These are phyloP conservation scores for Moricandia moricandioides DNA, from an alignment of 345 rosid genomes.

Conservation along the genomic window DNA sequence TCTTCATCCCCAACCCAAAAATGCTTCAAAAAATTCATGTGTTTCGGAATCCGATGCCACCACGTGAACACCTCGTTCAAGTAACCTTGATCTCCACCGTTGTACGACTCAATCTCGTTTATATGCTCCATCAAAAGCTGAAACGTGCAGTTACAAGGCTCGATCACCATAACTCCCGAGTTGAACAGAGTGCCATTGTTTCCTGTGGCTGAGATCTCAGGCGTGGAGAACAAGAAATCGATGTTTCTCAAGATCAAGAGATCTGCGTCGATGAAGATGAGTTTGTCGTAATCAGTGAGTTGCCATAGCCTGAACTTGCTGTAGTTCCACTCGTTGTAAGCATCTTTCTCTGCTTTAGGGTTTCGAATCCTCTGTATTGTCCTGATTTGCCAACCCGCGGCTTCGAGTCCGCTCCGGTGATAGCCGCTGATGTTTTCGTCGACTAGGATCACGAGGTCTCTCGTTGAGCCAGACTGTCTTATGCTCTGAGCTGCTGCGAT, in stretches of 20 bases:
- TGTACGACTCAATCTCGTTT: conserved; percentile 78
- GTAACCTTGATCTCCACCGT: conserved; percentile 92
- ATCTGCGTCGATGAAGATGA: conserved; percentile 93
- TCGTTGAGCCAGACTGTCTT: conserved; percentile 78
- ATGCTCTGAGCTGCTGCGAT: conserved; percentile 91
- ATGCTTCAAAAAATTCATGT: conserved; percentile 85
- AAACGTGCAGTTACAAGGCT: conserved; percentile 84
- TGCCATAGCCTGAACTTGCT: conserved; percentile 97
- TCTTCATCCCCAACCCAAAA: conserved; percentile 86
- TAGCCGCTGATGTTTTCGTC: conserved; percentile 71
- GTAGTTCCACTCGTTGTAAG: conserved; percentile 97
- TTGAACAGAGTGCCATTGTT: conserved; percentile 84
- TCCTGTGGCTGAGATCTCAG: conserved; percentile 83
- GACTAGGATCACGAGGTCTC: conserved; percentile 90
- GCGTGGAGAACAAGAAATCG: conserved; percentile 83
- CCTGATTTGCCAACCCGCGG: conserved; percentile 89
- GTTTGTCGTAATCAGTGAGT: conserved; percentile 85
- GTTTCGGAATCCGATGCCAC: conserved; percentile 93
- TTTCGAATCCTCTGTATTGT: conserved; percentile 83
- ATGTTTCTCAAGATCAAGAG: conserved; percentile 80
- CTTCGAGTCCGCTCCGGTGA: conserved; percentile 82
- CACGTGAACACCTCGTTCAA: conserved; percentile 90
- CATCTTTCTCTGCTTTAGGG: conserved; percentile 94
- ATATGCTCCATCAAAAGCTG: conserved; percentile 80
- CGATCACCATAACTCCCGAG: conserved; percentile 87